Evolutionary conservation across 805 yeast species (phyloP).

Genomic region (Lachancea meyersii): DNA sequence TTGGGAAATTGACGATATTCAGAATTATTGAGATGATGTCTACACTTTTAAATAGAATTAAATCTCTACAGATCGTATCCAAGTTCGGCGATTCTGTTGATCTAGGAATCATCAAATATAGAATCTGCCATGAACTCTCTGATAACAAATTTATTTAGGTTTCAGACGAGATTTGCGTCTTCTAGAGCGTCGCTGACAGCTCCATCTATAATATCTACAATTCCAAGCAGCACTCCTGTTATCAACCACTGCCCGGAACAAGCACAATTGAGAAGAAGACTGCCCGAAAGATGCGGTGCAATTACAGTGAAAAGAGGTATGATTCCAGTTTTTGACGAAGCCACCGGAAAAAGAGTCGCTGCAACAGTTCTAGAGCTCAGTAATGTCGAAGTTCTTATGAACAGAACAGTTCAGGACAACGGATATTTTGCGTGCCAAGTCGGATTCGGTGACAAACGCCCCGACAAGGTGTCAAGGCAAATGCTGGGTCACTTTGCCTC

Average conservation of each 20-base stretch:
- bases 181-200: slow-evolving; percentile 34
- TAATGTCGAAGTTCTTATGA: slow-evolving; percentile 76
- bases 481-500: slow-evolving; percentile 70
- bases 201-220: slow-evolving; percentile 29
- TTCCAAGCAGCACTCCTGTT: slow-evolving; percentile 36
- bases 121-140: slow-evolving; percentile 2
- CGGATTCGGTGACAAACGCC: slow-evolving; percentile 69
- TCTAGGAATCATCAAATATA: too few relatives aligned
- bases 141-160: neutral
- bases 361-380: slow-evolving; percentile 87
- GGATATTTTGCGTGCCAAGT: slow-evolving; percentile 84
- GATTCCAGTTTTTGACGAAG: slow-evolving; percentile 72
- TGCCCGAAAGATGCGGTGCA: slow-evolving; percentile 76
- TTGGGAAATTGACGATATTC: neutral
- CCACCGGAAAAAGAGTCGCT: slow-evolving; percentile 61
- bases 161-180: slow-evolving; percentile 5
- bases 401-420: slow-evolving; percentile 61
- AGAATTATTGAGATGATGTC: neutral
- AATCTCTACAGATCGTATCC: too few relatives aligned
- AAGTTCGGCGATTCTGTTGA: too few relatives aligned
- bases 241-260: slow-evolving; percentile 62
- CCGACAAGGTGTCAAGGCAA: slow-evolving; percentile 55
- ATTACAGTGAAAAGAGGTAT: slow-evolving; percentile 83
- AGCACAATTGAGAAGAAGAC: slow-evolving; percentile 63
- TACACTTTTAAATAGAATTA: too few relatives aligned